These are phyloP conservation scores for Populus ilicifolia DNA, from an alignment of 345 rosid species.

Conservation along the genomic window DNA sequence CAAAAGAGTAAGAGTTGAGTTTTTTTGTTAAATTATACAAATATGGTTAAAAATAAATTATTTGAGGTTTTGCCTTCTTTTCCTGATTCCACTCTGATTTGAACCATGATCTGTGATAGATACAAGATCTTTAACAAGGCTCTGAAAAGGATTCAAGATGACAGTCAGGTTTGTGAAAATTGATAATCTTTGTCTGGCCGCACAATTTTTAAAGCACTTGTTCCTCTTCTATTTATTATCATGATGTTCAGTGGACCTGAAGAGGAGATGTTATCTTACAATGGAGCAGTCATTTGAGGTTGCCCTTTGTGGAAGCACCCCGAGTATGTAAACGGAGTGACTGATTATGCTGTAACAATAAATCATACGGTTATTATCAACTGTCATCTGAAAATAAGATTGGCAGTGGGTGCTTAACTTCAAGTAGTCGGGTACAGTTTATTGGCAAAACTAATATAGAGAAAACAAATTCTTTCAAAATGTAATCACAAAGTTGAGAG, in stretches of 20 bases:
- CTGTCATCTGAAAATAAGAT: neutral
- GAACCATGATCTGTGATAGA: constrained; percentile 36
- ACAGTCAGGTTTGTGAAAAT: constrained; percentile 64
- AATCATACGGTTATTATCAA: neutral
- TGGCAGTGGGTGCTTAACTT: neutral
- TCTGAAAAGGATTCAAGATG: constrained; percentile 84
- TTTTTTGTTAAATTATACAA: constrained; percentile 3
- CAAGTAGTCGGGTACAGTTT: neutral
- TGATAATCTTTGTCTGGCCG: neutral
- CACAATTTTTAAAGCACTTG: neutral
- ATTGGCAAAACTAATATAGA: neutral
- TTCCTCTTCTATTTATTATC: neutral
- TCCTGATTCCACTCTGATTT: constrained; percentile 6
- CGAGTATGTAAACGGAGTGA: neutral
- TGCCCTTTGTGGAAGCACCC: neutral
- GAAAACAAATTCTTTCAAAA: neutral
- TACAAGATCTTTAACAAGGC: constrained; percentile 85
- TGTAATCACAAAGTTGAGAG: neutral
- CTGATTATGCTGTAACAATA: neutral
- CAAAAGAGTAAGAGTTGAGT: constrained; percentile 69
- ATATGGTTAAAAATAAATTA: constrained; percentile 9
- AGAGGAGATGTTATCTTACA: neutral
- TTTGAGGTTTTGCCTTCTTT: neutral
- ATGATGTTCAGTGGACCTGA: neutral
- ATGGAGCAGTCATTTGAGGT: neutral